phyloP scores from a whole-genome alignment of 225 moss, liverwort and hornwort genomes.

The Rhytidiadelphus loreus region DNA sequence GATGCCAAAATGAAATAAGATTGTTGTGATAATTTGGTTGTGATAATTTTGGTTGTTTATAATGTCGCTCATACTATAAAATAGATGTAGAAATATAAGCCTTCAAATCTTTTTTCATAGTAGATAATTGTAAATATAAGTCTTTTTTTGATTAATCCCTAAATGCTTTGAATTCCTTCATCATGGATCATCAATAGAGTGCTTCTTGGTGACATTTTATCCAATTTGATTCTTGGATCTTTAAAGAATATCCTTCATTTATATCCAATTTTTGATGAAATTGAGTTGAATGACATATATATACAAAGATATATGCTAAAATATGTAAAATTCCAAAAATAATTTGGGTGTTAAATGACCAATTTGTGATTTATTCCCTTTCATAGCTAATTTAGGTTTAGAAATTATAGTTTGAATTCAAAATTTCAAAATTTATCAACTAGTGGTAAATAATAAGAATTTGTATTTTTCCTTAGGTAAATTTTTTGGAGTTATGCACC shows the following conservation, averaged over 20 bases:
- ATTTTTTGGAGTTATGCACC: not conserved
- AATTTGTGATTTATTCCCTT: not conserved
- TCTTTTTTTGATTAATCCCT: not conserved
- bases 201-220: not conserved
- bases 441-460: not conserved
- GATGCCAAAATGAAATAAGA: not conserved
- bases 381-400: not conserved
- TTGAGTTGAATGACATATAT: not conserved
- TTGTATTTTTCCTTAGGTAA: too few species aligned
- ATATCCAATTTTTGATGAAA: not conserved
- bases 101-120: not conserved
- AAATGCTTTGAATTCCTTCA: not conserved
- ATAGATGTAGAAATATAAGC: rapidly evolving
- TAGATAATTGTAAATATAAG: not conserved
- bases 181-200: not conserved
- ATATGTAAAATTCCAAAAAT: rapidly evolving
- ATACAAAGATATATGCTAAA: not conserved
- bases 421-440: not conserved
- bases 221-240: not conserved
- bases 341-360: not conserved
- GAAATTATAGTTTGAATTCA: not conserved
- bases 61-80: not conserved
- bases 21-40: not conserved
- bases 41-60: not conserved
- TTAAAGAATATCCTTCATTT: not conserved